Percentiles rank a stretch among this genome's conserved stretches.
Conservation (phyloP, 345 rosid genomes). For the Citropsis articulata region DNA sequence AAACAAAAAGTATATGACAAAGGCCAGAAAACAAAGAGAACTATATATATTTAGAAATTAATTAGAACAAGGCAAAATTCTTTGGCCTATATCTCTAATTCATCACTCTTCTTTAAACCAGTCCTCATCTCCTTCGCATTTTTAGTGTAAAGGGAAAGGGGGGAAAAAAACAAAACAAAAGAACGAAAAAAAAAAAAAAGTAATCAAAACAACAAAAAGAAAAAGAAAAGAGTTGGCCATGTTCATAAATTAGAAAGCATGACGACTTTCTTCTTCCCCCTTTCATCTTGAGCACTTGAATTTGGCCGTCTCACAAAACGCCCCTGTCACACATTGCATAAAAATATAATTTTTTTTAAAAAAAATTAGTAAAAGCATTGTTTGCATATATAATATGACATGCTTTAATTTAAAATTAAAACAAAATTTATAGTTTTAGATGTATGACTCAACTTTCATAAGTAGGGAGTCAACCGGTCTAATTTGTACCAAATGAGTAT, state of each 20-base stretch:
- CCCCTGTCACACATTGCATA: slow-evolving; percentile 35
- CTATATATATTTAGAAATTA: not conserved
- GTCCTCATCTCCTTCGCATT: slow-evolving; percentile 12
- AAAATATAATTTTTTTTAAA: too few species aligned
- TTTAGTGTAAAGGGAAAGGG: not conserved
- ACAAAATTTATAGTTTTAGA: too few species aligned
- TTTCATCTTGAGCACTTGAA: slow-evolving; percentile 21
- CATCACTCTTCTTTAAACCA: slow-evolving; percentile 2
- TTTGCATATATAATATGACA: too few species aligned
- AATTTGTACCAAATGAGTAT: too few species aligned
- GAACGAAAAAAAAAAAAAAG: not conserved
- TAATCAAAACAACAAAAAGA: not conserved
- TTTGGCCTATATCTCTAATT: not conserved
- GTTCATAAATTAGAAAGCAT: slow-evolving; percentile 11
- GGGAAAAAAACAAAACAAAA: not conserved
- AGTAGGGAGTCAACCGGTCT: too few species aligned
- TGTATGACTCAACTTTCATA: too few species aligned
- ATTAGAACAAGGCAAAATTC: not conserved
- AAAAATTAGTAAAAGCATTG: not conserved
- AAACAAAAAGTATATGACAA: not conserved
- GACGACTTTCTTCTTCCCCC: slow-evolving; percentile 1
- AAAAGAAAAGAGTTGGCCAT: not conserved
- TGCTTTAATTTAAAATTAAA: too few species aligned
- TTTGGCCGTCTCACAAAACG: slow-evolving; percentile 53
- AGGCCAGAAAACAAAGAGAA: not conserved